Evolutionary conservation across 1,284 basidiomycete species (phyloP).

Genomic region (Cutaneotrichosporon cavernicola): DNA sequence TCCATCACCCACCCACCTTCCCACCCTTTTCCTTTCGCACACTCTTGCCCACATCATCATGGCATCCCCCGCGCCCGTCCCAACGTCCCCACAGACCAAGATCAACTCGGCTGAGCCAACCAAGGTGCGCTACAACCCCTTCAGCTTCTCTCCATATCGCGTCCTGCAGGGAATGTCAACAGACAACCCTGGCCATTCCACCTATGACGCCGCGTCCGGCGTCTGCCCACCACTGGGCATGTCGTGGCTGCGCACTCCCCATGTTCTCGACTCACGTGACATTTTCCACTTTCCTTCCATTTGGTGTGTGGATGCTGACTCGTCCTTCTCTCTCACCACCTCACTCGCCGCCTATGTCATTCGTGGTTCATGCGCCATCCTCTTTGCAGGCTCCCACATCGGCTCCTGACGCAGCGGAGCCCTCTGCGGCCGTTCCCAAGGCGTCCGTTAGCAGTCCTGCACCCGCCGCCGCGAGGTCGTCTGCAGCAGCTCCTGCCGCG

Average conservation of each 20-base stretch:
- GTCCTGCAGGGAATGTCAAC: background rate
- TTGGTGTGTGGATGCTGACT: background rate
- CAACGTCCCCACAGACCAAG: background rate
- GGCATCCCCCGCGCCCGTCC: background rate
- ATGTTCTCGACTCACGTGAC: background rate
- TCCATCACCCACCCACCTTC: background rate
- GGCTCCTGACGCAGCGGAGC: background rate
- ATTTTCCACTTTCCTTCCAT: background rate
- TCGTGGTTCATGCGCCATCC: background rate
- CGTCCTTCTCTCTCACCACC: background rate
- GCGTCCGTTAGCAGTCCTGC: constrained; percentile 3
- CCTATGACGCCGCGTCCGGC: background rate
- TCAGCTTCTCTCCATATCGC: background rate
- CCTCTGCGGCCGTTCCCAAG: background rate
- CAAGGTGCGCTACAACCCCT: background rate
- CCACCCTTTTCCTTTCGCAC: background rate
- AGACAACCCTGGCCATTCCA: background rate
- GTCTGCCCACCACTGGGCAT: background rate
- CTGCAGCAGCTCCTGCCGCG: background rate
- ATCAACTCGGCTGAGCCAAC: background rate
- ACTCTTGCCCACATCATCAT: background rate
- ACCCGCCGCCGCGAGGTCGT: background rate
- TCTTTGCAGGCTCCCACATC: constrained; percentile 7
- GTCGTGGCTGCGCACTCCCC: background rate
- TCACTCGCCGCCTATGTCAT: background rate